Percentiles rank a stretch among this genome's conserved stretches.
Conservation (phyloP, 2,329 filamentous ascomycete genomes). For the Coniochaeta ligniaria region DNA sequence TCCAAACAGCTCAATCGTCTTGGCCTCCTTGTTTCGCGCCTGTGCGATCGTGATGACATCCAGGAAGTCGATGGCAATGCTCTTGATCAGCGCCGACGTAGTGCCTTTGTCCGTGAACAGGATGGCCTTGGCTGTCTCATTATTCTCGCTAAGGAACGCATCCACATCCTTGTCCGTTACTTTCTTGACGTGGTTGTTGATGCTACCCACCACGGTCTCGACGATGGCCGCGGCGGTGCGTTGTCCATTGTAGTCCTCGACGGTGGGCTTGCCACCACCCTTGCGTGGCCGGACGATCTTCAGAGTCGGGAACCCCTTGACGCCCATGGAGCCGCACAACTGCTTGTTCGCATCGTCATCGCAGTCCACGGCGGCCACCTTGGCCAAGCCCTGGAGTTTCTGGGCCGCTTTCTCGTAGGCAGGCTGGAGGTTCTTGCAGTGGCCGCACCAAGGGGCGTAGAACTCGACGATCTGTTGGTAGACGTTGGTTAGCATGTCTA, state of each 20-base stretch:
- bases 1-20: slow-evolving; percentile 64
- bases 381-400: slow-evolving; percentile 82
- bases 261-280: slow-evolving; percentile 61
- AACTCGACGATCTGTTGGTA: slow-evolving; percentile 61
- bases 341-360: slow-evolving; percentile 89
- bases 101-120: slow-evolving; percentile 92
- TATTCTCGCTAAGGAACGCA: slow-evolving; percentile 60
- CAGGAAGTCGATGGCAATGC: slow-evolving; percentile 85
- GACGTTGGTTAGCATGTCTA: background rate
- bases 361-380: slow-evolving; percentile 91
- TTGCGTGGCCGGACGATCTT: slow-evolving; percentile 88
- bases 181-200: slow-evolving; percentile 84
- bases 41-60: slow-evolving; percentile 75
- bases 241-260: slow-evolving; percentile 86
- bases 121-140: slow-evolving; percentile 72
- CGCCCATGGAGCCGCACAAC: slow-evolving; percentile 76
- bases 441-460: slow-evolving; percentile 96
- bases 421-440: slow-evolving; percentile 93
- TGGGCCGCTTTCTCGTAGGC: slow-evolving; percentile 92
- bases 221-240: slow-evolving; percentile 82
- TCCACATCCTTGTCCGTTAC: slow-evolving; percentile 75
- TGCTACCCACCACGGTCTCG: slow-evolving; percentile 76
- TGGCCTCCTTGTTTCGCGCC: slow-evolving; percentile 72
- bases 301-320: slow-evolving; percentile 91
- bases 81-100: slow-evolving; percentile 73